Evolutionary conservation across 2,329 filamentous ascomycete species (phyloP).

Genomic region (Calonectria fujianensis): DNA sequence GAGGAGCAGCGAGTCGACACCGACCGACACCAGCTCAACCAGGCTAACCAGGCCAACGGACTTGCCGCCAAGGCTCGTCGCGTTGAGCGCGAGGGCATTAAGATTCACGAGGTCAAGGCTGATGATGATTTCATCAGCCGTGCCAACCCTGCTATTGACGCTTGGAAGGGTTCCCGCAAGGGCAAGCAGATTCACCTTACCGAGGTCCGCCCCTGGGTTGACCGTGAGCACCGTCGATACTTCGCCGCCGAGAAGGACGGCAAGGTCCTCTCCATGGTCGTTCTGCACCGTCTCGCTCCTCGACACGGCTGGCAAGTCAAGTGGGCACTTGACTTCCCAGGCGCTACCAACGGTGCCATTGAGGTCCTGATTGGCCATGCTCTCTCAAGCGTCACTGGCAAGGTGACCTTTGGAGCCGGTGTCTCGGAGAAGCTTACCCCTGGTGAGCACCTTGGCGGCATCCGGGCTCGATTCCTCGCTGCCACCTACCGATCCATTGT

Average conservation of each 20-base stretch:
- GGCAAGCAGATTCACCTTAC: conserved; percentile 92
- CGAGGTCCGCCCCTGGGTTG: conserved; percentile 91
- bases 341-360: conserved; percentile 89
- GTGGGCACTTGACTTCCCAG: conserved; percentile 95
- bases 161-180: conserved; percentile 88
- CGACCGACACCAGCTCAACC: conserved; percentile 77
- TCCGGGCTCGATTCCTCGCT: conserved; percentile 87
- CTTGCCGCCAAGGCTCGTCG: conserved; percentile 85
- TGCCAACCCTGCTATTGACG: conserved; percentile 82
- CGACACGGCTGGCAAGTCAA: conserved; percentile 94
- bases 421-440: conserved; percentile 84
- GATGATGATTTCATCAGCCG: conserved; percentile 82
- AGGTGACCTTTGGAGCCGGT: conserved; percentile 91
- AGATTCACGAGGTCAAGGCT: conserved; percentile 82
- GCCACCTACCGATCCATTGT: conserved; percentile 89
- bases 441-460: conserved; percentile 87
- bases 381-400: conserved; percentile 70
- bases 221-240: conserved; percentile 88
- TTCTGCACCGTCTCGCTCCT: conserved; percentile 87
- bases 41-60: conserved; percentile 55
- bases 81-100: conserved; percentile 88
- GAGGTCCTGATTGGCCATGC: conserved; percentile 87
- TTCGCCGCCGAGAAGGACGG: conserved; percentile 87
- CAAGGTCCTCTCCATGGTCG: conserved; percentile 84
- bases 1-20: conserved; percentile 92